A percentile compares a stretch with the other conserved stretches of the same genome.
These are phyloP conservation scores for Umbelopsis vinacea DNA, from an alignment of 192 early-diverging fungal species.

Conservation along the genomic window DNA sequence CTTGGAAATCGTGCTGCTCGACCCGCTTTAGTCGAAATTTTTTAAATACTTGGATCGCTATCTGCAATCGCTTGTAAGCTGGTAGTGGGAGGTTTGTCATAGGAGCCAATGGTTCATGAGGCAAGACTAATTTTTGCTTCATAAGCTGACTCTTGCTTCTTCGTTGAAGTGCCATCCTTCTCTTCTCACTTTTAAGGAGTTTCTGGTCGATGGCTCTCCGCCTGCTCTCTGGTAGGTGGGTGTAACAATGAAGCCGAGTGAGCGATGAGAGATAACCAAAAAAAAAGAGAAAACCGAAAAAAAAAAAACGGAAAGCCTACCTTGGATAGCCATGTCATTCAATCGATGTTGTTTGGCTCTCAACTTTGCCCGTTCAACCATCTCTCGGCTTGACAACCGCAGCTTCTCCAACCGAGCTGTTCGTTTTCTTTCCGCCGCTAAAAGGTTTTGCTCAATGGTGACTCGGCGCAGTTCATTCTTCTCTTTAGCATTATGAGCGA, in stretches of 20 bases:
- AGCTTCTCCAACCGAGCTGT: constrained; percentile 27
- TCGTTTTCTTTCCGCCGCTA: constrained; percentile 26
- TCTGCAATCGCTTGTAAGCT: background rate
- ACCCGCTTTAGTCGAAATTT: constrained; percentile 17
- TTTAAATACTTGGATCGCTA: constrained; percentile 12
- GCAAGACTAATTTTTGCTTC: background rate
- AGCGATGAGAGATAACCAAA: background rate
- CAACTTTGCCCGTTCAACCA: constrained; percentile 30
- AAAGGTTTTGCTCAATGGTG: constrained; percentile 15
- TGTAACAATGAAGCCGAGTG: background rate
- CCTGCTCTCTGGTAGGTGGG: background rate
- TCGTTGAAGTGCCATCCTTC: background rate
- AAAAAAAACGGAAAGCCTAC: too few species aligned
- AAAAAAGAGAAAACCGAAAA: too few species aligned
- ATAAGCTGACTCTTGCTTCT: constrained; percentile 16
- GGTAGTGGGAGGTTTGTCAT: background rate
- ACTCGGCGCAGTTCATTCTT: constrained; percentile 14
- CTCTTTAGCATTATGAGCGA: constrained; percentile 19
- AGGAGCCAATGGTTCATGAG: background rate
- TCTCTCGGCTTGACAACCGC: constrained; percentile 23
- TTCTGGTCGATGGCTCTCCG: constrained; percentile 12
- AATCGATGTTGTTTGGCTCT: constrained; percentile 21
- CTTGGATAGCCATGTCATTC: constrained; percentile 23
- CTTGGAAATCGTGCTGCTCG: constrained; percentile 32
- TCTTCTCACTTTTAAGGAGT: background rate